A percentile compares a stretch with the other conserved stretches of the same genome.
phyloP scores from a whole-genome alignment of 1,284 basidiomycete species.

The Peniophora sp. region DNA sequence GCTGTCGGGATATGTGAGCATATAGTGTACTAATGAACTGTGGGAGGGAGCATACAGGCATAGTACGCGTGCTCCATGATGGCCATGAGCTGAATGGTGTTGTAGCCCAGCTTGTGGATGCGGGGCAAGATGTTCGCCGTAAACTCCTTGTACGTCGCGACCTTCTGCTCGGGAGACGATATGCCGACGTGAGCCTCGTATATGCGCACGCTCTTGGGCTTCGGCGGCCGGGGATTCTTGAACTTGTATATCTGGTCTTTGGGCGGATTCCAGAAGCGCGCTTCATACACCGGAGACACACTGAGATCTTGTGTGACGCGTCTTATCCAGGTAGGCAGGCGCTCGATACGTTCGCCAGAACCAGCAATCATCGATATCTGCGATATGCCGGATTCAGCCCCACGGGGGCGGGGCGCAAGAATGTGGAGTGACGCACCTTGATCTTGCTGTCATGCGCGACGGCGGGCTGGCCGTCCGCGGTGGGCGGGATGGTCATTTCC shows the following conservation, averaged over 20 bases:
- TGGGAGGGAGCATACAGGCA: constrained; percentile 54
- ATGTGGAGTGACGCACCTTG: constrained; percentile 48
- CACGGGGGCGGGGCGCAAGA: not conserved
- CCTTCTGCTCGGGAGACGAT: constrained; percentile 79
- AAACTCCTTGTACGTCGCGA: constrained; percentile 96
- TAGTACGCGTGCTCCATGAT: constrained; percentile 99
- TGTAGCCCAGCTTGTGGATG: constrained; percentile 91
- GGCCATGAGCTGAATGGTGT: constrained; percentile 95
- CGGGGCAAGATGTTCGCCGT: constrained; percentile 79
- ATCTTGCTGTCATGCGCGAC: constrained; percentile 94
- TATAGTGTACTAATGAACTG: constrained; percentile 4
- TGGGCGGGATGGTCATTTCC: constrained; percentile 78
- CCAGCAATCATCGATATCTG: constrained; percentile 84
- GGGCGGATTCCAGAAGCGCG: constrained; percentile 97
- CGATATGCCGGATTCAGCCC: not conserved
- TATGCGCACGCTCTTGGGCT: constrained; percentile 72
- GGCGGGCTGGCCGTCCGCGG: constrained; percentile 60
- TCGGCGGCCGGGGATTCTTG: constrained; percentile 70
- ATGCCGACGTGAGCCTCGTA: constrained; percentile 99
- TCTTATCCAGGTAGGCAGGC: constrained; percentile 89
- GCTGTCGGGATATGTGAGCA: constrained; percentile 37
- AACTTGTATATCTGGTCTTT: constrained; percentile 66
- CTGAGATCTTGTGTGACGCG: constrained; percentile 92
- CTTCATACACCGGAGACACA: constrained; percentile 91
- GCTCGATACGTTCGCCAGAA: constrained; percentile 77